Evolutionary conservation across 2,329 filamentous ascomycete genomes (phyloP), one percentile per base, ranked within the genome.

Genomic region (Pyrenochaeta sp.): DNA sequence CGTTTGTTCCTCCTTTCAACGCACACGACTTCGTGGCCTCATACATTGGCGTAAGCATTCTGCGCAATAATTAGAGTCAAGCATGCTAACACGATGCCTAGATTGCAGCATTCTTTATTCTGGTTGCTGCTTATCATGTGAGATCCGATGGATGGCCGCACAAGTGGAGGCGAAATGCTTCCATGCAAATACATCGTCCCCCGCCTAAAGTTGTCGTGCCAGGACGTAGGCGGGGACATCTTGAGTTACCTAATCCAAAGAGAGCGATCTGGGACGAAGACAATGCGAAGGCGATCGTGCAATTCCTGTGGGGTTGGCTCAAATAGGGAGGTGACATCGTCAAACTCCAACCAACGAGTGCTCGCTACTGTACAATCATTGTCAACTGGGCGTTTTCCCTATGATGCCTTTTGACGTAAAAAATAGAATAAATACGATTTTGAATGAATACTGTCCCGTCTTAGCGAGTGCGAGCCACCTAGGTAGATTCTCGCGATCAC

Each of bases 121-220:
- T 63, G 13, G 35, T 63, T 11, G 58, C 58, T 6, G 60, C 58
- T 24, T 63, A 63, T 28, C 58, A 63, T 35, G 47, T 63, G 24
- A 53, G 51, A 31, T 60, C 60, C 6, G 60, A 63, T 27, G 60
- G 60, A 4, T 60, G 58, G 58, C 60, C 60, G 19, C 37, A 60
- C 18, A 55, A 60, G 36, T 63, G 60, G 60, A 34, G 48, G 35
- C 43, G 60, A 4, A 56, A 58, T 30, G 60, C 60, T 19, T 61
- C 58, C 5, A 63, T 63, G 60, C 60, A 63, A 23, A 61, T 63
- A n/a, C 51, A 61, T 26, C 48, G 60, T 3, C 60, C 60, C 8
- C 60, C 58, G 9, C 60, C 60, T 15, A 60, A 60, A 31, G 60
- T 63, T 2, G 60, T 63, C 14, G 58, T 61, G 8, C 60, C 60